Base-by-base conservation (phyloP, 176 grass and related monocot species). In the barley (Hordeum vulgare) region DNA sequence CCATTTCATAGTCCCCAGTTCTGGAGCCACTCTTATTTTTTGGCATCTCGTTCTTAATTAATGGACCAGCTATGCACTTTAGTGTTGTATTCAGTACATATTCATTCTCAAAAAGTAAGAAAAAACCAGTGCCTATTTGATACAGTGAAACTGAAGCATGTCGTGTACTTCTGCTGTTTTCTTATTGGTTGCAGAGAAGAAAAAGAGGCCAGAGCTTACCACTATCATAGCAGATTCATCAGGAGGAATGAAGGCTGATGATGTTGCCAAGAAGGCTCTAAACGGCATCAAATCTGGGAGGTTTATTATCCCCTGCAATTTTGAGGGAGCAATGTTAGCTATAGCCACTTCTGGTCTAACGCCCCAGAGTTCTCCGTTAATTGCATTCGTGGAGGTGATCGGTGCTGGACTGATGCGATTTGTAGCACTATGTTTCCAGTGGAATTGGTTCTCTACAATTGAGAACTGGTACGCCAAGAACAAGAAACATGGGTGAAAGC, bases 221-320 rank as follows among this genome's bases (percentile, higher is more conserved):
- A 92, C 71, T 70, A 91, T 99, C 29, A 79, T 99, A 84, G 89
- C 87, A 61, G 96, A 89, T 65, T 92, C 91, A 41, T 94, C 93
- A 28, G 75, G 77, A 56, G 93, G 77, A 82, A 94, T 99, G 96
- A 90, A 99, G 84, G 83, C 89, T 17, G 79, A 90, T 34, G 93
- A 89, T 85, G 96, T 99, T 35, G 96, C 91, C 24, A 92, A 87
- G 61, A 99, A 90, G 66, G 96, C 96, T 83, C 42, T 99, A 37
- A 53, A 79, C 23, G 96, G 96, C 77, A 85, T 99, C 49, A 99
- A 94, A 96, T 69, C 78, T 28, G 91, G 89, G n/a, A 91, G 72
- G 40, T 99, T 99, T 75, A 89, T 80, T 68, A 35, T 90, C n/a
- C 91, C 96, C 18, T 99, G 96, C 83, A 99, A 99, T 66, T 96